Evolutionary conservation across 768 basidiomycete species (phyloP), one percentile per base, ranked within the genome.

Genomic region (Daedaleopsis nitida): DNA sequence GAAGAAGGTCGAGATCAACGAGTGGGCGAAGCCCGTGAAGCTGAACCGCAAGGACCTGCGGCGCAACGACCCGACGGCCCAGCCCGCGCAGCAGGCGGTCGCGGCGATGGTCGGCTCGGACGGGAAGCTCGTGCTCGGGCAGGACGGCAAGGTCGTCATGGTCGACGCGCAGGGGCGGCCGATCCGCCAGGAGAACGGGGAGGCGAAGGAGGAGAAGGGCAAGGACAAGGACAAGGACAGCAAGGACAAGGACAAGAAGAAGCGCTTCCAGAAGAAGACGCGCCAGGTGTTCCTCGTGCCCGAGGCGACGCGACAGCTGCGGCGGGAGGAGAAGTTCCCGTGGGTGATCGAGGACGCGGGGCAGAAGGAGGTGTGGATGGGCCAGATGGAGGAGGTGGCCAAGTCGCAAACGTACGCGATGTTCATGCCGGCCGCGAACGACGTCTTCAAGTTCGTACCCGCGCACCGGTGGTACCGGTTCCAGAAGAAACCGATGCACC

Each of bases 381-480:
- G 89, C 8, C 83, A 88, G 72, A 80, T 95, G 77, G 92, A 94
- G 73, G 91, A 94, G 61, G 81, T 85, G 17, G 76, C 78, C 12
- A 91, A 84, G 75, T 80, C 84, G 24, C 84, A 85, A 68, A 89
- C 87, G 9, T 85, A 90, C 65, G 91, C 86, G 7, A 86, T 94
- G 75, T 89, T 95, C 74, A 91, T 93, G 86, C 89, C 91, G 37
- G 86, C 88, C 16, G 86, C 86, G 57, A 86, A 87, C 68, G 86
- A 92, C 59, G 81, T 87, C 42, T 95, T 96, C 81, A 88, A 91
- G 70, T 93, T 95, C 74, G 88, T 96, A 12, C 89, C 92, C 14
- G 86, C 91, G 6, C 86, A 92, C 71, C 82, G 93, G 47, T 95
- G 91, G 91, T 96, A 95, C 80, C 93, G 92, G 74, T 94, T 94